phyloP scores from a whole-genome alignment of 768 basidiomycete species.

The Kwoniella europaea region DNA sequence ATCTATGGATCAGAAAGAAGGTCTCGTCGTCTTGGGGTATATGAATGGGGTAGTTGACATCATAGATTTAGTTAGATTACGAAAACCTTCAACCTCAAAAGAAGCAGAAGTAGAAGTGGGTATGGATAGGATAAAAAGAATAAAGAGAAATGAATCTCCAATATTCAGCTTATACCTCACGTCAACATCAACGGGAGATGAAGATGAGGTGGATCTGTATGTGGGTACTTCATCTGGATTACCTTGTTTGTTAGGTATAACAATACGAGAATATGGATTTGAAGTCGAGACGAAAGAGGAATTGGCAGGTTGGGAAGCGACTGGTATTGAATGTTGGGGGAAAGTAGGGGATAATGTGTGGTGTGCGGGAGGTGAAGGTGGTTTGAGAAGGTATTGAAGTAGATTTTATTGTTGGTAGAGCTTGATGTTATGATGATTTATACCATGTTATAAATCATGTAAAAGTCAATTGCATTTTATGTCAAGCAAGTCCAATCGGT shows the following conservation, averaged over 20 bases:
- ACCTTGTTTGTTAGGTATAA: conserved; percentile 40
- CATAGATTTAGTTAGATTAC: conserved; percentile 65
- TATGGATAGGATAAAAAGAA: conserved; percentile 12
- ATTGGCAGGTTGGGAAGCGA: conserved; percentile 56
- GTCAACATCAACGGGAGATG: too few relatives aligned
- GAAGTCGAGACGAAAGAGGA: conserved; percentile 43
- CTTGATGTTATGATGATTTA: background rate
- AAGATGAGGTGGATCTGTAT: conserved; percentile 33
- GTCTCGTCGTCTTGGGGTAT: conserved; percentile 68
- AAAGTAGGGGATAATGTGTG: conserved; percentile 39
- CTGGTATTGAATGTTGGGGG: conserved; percentile 43
- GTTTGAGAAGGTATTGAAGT: conserved; percentile 34
- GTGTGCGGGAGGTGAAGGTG: conserved; percentile 56
- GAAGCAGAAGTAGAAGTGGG: background rate
- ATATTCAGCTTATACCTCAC: conserved; percentile 31
- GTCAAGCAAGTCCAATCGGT: too few relatives aligned
- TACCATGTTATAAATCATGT: background rate
- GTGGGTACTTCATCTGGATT: conserved; percentile 52
- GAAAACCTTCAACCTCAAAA: conserved; percentile 3
- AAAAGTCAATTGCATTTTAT: background rate
- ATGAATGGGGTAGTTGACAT: conserved; percentile 65
- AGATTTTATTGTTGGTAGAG: too few relatives aligned
- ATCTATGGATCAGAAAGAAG: conserved; percentile 62
- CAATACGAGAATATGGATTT: conserved; percentile 15
- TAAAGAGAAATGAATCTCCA: conserved; percentile 47